Evolutionary conservation across 768 basidiomycete genomes (phyloP).

Genomic region (Austroboletus eburneus): DNA sequence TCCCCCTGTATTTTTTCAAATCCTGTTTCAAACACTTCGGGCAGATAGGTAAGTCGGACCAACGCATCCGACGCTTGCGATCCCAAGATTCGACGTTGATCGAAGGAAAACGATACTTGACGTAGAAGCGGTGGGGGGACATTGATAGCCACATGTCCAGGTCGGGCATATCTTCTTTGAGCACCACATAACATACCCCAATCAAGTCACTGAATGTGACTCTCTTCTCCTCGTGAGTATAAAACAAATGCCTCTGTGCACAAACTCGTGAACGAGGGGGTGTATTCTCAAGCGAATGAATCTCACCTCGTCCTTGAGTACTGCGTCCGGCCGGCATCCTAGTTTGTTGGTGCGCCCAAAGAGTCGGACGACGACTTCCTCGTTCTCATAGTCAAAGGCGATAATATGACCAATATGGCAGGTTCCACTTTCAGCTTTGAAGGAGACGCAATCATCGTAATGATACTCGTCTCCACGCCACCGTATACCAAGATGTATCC

Average conservation of each 20-base stretch:
- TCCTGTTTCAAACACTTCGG: conserved; percentile 35
- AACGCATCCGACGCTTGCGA: conserved; percentile 28
- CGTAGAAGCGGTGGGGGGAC: conserved; percentile 57
- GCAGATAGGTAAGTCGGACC: conserved; percentile 44
- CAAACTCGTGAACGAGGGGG: not conserved
- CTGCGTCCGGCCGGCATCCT: conserved; percentile 34
- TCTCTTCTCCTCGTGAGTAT: conserved; percentile 44
- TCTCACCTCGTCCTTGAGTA: conserved; percentile 55
- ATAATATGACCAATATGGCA: conserved; percentile 55
- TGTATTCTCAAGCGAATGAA: not conserved
- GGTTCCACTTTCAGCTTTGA: conserved; percentile 44
- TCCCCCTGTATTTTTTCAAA: conserved; percentile 28
- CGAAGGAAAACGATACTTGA: conserved; percentile 47
- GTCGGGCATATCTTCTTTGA: conserved; percentile 29
- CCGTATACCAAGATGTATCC: conserved; percentile 40
- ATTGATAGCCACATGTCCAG: conserved; percentile 45
- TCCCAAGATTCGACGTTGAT: conserved; percentile 38
- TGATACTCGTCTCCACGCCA: conserved; percentile 54
- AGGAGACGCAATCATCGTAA: conserved; percentile 54
- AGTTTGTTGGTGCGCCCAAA: conserved; percentile 48
- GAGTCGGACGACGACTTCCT: conserved; percentile 33
- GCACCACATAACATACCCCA: conserved; percentile 45
- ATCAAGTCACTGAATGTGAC: conserved; percentile 40
- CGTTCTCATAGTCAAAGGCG: conserved; percentile 24
- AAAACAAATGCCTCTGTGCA: conserved; percentile 55